Evolutionary conservation across 306 rosid genomes (phyloP), one percentile per base, ranked within the genome.

Genomic region (Cucurbita ficifolia): DNA sequence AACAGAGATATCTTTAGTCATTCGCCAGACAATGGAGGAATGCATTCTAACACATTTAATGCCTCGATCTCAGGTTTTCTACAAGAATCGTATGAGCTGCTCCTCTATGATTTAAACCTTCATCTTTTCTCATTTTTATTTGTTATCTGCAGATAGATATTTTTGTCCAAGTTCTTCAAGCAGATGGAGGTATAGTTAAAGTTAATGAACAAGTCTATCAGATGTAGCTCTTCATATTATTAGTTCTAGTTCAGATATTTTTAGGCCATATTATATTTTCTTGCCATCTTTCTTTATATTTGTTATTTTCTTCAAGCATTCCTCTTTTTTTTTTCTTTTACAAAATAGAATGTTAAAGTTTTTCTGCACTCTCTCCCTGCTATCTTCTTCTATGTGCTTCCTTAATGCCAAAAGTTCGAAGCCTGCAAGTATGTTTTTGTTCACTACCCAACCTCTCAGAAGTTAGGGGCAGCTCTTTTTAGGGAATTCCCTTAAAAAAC

Each of bases 131-230:
- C 53, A 80, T 69, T 69, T 59, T 58, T 67, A 74, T 64, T 69
- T 69, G 64, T 22, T 49, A 29, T 49, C 48, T 79, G 74, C 89
- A 93, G 98, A 90, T 92, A 60, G 96, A 92, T 83, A 88, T 92
- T 76, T 90, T 87, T 80, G 96, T 90, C 70, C 97, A 90, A 88
- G 90, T 93, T 81, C 90, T 93, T 58, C 98, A 93, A 86, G 98
- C 96, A 40, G 97, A 93, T 83, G 98, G 97, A 80, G 96, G 98
- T 92, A 82, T 75, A 29, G 59, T 56, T 24, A 59, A 56, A 35
- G 75, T 55, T 61, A 57, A 54, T 63, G 43, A 13, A 9, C 3
- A 39, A 65, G 18, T 67, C 12, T 43, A 64, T 73, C 21, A 17
- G 53, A 54, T 33, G 3, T 19, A 22, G 63, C 7, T 39, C 39